These are phyloP conservation scores for Geosmithia putterillii DNA, from an alignment of 2,329 filamentous ascomycete species.

Conservation along the genomic window DNA sequence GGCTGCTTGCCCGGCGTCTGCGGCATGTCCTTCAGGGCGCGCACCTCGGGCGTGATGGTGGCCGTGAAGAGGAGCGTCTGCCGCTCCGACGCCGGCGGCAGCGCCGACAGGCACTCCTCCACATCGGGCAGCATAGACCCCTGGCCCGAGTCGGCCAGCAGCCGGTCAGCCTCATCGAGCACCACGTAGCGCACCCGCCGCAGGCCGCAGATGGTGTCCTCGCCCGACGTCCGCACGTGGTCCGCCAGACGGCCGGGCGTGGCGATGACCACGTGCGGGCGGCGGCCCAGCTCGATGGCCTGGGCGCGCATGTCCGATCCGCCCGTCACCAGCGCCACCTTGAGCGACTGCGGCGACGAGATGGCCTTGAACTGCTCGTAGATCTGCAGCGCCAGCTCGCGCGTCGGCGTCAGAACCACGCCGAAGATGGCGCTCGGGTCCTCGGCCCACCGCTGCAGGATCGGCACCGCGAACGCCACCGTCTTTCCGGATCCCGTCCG, in stretches of 20 bases:
- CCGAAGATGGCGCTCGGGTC: slow-evolving; percentile 89
- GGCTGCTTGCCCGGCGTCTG: slow-evolving; percentile 56
- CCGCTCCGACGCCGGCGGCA: slow-evolving; percentile 67
- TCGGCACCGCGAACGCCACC: slow-evolving; percentile 87
- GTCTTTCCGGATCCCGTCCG: slow-evolving; percentile 96
- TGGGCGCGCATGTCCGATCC: slow-evolving; percentile 88
- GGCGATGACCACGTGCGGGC: slow-evolving; percentile 87
- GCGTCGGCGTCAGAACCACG: slow-evolving; percentile 77
- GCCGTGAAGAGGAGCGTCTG: slow-evolving; percentile 95
- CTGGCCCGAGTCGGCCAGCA: slow-evolving; percentile 58
- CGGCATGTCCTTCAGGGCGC: slow-evolving; percentile 70
- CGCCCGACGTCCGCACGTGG: slow-evolving; percentile 81
- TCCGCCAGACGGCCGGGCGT: slow-evolving; percentile 89
- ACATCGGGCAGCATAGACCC: slow-evolving; percentile 94
- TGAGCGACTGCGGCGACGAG: slow-evolving; percentile 75
- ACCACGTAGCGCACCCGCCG: slow-evolving; percentile 74
- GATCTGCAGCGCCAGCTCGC: slow-evolving; percentile 89
- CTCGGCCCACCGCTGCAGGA: slow-evolving; percentile 84
- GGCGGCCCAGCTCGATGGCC: slow-evolving; percentile 67
- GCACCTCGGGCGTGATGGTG: slow-evolving; percentile 85
- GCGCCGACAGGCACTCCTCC: slow-evolving; percentile 70
- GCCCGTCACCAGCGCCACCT: slow-evolving; percentile 80
- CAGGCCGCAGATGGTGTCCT: slow-evolving; percentile 78
- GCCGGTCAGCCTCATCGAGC: slow-evolving; percentile 87
- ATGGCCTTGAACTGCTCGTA: slow-evolving; percentile 94